A percentile compares a stretch with the other conserved stretches of the same genome.
phyloP scores from a whole-genome alignment of 208 protist genomes.

The Leishmania martiniquensis region DNA sequence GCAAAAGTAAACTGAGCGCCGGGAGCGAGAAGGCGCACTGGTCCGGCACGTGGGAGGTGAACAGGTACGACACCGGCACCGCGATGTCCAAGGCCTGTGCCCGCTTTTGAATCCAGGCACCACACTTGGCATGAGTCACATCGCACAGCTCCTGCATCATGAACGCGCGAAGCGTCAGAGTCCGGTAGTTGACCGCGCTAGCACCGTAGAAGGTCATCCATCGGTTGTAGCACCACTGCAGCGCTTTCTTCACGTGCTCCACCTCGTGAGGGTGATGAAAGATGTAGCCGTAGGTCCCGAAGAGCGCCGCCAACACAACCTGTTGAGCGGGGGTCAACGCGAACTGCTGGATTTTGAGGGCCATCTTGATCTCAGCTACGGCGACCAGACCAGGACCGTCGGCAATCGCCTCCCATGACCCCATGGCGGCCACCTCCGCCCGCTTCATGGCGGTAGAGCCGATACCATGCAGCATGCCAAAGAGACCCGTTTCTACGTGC shows the following conservation, averaged over 20 bases:
- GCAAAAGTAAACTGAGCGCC: constrained; percentile 18
- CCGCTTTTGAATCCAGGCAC: constrained; percentile 23
- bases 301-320: constrained; percentile 43
- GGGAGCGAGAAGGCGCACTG: constrained; percentile 24
- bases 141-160: constrained; percentile 56
- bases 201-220: constrained; percentile 56
- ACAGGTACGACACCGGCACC: constrained; percentile 27
- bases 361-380: constrained; percentile 24
- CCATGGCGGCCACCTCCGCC: constrained; percentile 23
- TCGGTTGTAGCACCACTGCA: constrained; percentile 61
- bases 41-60: constrained; percentile 20
- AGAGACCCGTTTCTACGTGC: constrained; percentile 19
- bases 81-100: constrained; percentile 50
- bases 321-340: constrained; percentile 43
- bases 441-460: constrained; percentile 31
- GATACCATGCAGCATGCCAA: constrained; percentile 38
- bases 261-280: constrained; percentile 44
- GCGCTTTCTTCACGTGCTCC: constrained; percentile 36
- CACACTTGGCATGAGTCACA: constrained; percentile 47
- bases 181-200: constrained; percentile 40
- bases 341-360: constrained; percentile 37
- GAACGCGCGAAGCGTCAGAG: constrained; percentile 50
- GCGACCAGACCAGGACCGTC: constrained; percentile 42
- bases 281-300: constrained; percentile 60
- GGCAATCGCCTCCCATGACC: constrained; percentile 43